Percentiles rank a stretch among this genome's conserved stretches.
Conservation (phyloP, 106 monocot species). For the Hemerocallis citrina region DNA sequence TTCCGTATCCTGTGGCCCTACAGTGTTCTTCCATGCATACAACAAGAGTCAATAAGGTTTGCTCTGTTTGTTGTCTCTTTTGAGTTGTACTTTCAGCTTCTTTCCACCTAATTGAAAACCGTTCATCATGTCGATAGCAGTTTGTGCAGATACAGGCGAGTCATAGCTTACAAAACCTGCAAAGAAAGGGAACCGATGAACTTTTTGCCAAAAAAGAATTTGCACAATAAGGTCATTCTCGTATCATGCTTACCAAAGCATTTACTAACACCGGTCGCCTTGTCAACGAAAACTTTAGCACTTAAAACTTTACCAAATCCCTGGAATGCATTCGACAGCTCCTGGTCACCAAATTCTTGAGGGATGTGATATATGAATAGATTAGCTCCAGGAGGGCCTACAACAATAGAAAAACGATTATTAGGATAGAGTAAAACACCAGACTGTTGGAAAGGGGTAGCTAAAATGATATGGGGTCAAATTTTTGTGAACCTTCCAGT, state of each 20-base stretch:
- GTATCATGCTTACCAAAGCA: slow-evolving; percentile 74
- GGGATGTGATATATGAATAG: slow-evolving; percentile 99
- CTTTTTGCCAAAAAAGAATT: background rate
- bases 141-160: slow-evolving; percentile 60
- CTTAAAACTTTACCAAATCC: slow-evolving; percentile 84
- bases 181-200: background rate
- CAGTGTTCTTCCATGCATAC: slow-evolving; percentile 9
- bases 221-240: background rate
- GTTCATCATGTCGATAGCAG: slow-evolving; percentile 81
- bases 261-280: slow-evolving; percentile 93
- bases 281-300: slow-evolving; percentile 94
- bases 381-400: slow-evolving; percentile 95
- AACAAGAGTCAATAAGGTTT: slow-evolving; percentile 58
- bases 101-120: slow-evolving; percentile 86
- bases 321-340: slow-evolving; percentile 81
- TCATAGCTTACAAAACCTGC: slow-evolving; percentile 99
- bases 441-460: background rate
- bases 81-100: slow-evolving; percentile 95
- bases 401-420: background rate
- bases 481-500: slow-evolving; percentile 53
- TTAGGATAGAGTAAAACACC: background rate
- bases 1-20: slow-evolving; percentile 1
- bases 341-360: slow-evolving; percentile 87
- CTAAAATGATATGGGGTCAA: background rate
- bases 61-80: slow-evolving; percentile 85